Evolutionary conservation across 257 asterid species (phyloP), one percentile per base, ranked within the genome.

Genomic region (Thymus mandschuricus): DNA sequence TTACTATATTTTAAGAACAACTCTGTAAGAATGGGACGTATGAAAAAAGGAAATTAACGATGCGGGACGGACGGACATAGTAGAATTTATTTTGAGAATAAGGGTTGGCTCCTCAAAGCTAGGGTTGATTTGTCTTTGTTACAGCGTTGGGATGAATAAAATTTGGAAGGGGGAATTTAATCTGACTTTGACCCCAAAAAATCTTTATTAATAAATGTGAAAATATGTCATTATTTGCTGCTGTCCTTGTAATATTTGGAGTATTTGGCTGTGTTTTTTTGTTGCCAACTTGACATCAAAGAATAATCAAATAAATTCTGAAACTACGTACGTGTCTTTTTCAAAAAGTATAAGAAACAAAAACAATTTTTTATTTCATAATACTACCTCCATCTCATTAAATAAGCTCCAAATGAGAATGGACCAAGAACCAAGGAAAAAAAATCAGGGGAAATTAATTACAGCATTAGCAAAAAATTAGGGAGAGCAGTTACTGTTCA

Each of bases 81-180:
- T 21, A 21, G 21, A 21, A 21, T 21, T 21, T 21, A 38, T 38
- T 38, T 38, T 5, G 41, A 38, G 41, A 38, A 38, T 4, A 38
- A 21, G 21, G 21, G 41, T 38, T 38, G 41, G 41, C 41, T 38
- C 41, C 7, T 38, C 41, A 38, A 38, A 38, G 41, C 41, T 38
- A 38, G 41, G 41, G 41, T 38, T 38, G 7, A 38, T 38, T 38
- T 38, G 41, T 38, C 41, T 49, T 49, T 49, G 9, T 49, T 49
- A 5, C 15, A 10, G 13, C 13, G 15, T 3, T 55, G 61, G 49
- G 35, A 15, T 10, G 60, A 72, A 65, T 57, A 46, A 66, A 33
- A 7, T 66, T 64, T 58, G 64, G 63, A 64, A 66, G 71, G 64
- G 75, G 74, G 71, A 74, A 70, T 70, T 67, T 33, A 55, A 72